Conservation (phyloP, 106 monocot species). For the Posidonia australis region DNA sequence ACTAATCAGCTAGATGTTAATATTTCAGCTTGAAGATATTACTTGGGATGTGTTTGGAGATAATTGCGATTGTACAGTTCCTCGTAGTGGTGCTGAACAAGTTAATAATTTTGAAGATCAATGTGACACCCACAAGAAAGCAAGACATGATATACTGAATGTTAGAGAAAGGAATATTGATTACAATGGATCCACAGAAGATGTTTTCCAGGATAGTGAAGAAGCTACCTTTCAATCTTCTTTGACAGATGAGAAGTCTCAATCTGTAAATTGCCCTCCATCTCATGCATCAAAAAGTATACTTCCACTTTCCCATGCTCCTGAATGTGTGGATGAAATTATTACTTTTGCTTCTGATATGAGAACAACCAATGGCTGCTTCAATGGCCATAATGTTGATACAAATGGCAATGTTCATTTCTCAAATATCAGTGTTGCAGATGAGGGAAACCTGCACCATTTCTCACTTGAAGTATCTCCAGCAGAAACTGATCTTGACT, state of each 20-base stretch:
- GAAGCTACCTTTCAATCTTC: neutral
- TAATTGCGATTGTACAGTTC: slow-evolving; percentile 1
- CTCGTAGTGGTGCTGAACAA: neutral
- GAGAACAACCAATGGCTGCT: neutral
- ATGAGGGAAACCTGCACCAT: neutral
- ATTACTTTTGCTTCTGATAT: neutral
- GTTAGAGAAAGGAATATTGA: neutral
- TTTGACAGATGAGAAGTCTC: neutral
- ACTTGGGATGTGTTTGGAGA: slow-evolving; percentile 3
- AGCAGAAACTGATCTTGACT: neutral
- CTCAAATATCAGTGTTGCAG: slow-evolving; percentile 7
- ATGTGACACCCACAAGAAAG: slow-evolving; percentile 5
- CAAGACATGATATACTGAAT: slow-evolving; percentile 5
- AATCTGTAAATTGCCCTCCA: neutral
- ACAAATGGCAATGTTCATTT: neutral
- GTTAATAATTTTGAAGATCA: neutral
- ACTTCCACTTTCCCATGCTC: neutral
- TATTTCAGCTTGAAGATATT: slow-evolving; percentile 8
- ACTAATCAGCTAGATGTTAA: no score
- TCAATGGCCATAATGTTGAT: neutral
- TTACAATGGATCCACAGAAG: neutral
- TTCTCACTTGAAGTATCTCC: slow-evolving; percentile 1
- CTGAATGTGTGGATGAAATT: neutral
- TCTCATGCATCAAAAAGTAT: neutral
- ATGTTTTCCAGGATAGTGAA: neutral